Base-by-base conservation (phyloP, 306 rosid species). In the Prosopis cineraria region DNA sequence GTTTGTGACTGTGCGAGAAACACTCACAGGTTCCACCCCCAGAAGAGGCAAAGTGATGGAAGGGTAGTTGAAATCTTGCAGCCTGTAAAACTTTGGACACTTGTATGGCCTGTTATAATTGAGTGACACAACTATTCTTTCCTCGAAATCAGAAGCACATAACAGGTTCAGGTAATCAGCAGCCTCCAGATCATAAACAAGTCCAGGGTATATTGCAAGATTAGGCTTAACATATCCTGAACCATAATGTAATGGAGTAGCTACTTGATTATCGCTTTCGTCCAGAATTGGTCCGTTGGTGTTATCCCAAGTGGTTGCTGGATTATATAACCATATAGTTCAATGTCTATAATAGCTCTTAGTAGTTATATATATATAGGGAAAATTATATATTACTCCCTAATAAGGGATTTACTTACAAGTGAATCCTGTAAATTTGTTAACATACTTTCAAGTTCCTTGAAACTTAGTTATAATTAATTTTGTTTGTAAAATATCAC, bases 51-150 rank as follows among this genome's bases (percentile, higher is more conserved):
- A 1, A 16, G 68, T 62, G 43, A 62, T 16, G 0, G 68, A 62
- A 62, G 68, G 68, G 43, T 62, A 62, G 68, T 62, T 62, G 9
- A 62, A 62, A 62, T 62, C 41, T 33, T 30, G 24, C 2, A 62
- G 36, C 6, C 19, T 62, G 6, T 31, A 62, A 17, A 41, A 62
- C 41, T 1, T 62, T 7, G 68, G 68, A 33, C 68, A 62, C 31
- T 62, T 62, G 68, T 30, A 62, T 14, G 41, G 68, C 24, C 31
- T 62, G 24, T 62, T 62, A 31, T 5, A 3, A 31, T 62, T 60
- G 14, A 60, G 10, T 22, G 41, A 16, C 0, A 9, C 10, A 7
- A 62, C 68, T 62, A 31, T 6, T 62, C 24, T 16, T 31, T 62
- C 68, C 22, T 62, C 10, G 1, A 31, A 62, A 0, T 11, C 41